Conservation (phyloP, 495 filamentous ascomycete species). For the Hyphodiscus hymeniophilus region DNA sequence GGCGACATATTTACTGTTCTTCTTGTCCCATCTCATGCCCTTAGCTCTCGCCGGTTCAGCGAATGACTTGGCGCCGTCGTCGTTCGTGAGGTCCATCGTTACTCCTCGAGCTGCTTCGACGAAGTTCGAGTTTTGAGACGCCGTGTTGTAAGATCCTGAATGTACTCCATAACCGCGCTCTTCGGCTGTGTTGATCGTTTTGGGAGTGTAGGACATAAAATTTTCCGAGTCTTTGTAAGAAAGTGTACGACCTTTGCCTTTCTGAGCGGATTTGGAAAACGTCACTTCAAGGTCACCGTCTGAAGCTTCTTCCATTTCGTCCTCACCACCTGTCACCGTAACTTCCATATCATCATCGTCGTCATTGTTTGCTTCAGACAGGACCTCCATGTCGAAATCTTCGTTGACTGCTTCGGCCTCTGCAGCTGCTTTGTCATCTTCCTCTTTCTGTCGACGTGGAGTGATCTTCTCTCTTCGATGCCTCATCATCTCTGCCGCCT, state of each 20-base stretch:
- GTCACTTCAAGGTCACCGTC: constrained; percentile 77
- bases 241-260: constrained; percentile 31
- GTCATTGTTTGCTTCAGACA: constrained; percentile 26
- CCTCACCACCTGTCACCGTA: constrained; percentile 22
- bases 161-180: constrained; percentile 89
- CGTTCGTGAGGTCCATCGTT: constrained; percentile 82
- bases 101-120: constrained; percentile 70
- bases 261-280: constrained; percentile 51
- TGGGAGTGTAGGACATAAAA: constrained; percentile 93
- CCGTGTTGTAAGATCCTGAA: constrained; percentile 51
- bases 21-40: constrained; percentile 93
- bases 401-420: constrained; percentile 25
- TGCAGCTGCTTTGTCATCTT: constrained; percentile 28
- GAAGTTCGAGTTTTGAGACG: constrained; percentile 58
- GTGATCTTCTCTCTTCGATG: constrained; percentile 53
- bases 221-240: constrained; percentile 75
- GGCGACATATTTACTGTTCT: constrained; percentile 87
- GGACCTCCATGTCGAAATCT: constrained; percentile 26
- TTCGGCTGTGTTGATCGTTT: constrained; percentile 66
- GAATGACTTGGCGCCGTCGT: constrained; percentile 72
- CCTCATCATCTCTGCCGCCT: constrained; percentile 75
- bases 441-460: constrained; percentile 27
- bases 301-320: constrained; percentile 56
- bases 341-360: constrained; percentile 39
- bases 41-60: constrained; percentile 58